Conservation (phyloP, 306 rosid species). For the Hippophae tibetana region DNA sequence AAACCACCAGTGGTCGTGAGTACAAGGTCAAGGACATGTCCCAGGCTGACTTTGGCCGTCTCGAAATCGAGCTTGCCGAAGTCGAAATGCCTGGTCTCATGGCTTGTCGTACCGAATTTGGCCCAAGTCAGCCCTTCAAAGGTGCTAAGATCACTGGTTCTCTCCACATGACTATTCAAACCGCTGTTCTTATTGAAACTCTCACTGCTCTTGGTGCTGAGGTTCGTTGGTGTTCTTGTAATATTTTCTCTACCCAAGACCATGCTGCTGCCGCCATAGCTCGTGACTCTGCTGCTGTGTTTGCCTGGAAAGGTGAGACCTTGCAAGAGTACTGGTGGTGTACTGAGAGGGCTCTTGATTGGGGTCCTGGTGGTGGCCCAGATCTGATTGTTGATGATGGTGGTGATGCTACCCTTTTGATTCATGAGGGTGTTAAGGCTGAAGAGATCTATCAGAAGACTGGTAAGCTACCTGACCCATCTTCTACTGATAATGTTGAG, state of each 20-base stretch:
- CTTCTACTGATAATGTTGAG: constrained; percentile 70
- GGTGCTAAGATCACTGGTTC: constrained; percentile 87
- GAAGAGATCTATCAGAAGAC: constrained; percentile 52
- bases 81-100: constrained; percentile 93
- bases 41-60: constrained; percentile 83
- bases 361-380: constrained; percentile 89
- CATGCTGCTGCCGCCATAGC: constrained; percentile 95
- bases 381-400: constrained; percentile 95
- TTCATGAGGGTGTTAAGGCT: constrained; percentile 94
- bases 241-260: constrained; percentile 95
- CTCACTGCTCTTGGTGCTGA: constrained; percentile 93
- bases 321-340: constrained; percentile 99
- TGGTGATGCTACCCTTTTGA: constrained; percentile 65
- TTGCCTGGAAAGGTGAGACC: constrained; percentile 97
- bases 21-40: constrained; percentile 95
- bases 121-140: constrained; percentile 69
- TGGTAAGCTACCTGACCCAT: constrained; percentile 57
- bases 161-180: constrained; percentile 97
- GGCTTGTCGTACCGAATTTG: constrained; percentile 54
- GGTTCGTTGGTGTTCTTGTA: constrained; percentile 96
- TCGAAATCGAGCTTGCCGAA: constrained; percentile 84
- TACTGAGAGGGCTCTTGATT: constrained; percentile 79
- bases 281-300: constrained; percentile 76
- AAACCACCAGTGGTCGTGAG: constrained; percentile 64
- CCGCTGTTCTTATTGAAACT: constrained; percentile 94